Conservation (phyloP, 179 eudicot genomes). For the Camellia oleifera region DNA sequence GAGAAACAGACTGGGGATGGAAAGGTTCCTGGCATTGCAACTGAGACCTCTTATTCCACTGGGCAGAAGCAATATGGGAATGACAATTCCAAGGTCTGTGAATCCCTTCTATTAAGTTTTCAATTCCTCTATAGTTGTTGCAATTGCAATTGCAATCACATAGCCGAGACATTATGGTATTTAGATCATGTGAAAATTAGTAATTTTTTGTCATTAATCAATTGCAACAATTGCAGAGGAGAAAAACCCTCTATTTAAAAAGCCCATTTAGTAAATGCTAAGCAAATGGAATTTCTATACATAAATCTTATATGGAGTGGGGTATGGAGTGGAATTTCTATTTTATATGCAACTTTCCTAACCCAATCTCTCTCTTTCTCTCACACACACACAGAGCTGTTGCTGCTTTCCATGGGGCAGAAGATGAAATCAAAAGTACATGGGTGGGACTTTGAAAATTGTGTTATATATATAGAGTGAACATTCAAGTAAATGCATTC, state of each 20-base stretch:
- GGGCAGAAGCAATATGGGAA: constrained; percentile 37
- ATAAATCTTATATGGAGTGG: not conserved
- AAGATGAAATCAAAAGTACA: constrained; percentile 30
- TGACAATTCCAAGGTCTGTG: constrained; percentile 46
- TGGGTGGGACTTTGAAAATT: constrained; percentile 1
- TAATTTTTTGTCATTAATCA: too few species aligned
- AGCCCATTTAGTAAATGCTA: not conserved
- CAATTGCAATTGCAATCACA: not conserved
- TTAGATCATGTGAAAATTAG: not conserved
- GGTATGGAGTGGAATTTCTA: too few species aligned
- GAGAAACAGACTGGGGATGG: constrained; percentile 58
- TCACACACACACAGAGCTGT: constrained; percentile 48
- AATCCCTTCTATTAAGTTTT: not conserved
- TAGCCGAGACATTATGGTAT: not conserved
- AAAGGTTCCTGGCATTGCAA: constrained; percentile 38
- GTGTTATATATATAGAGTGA: constrained; percentile 13
- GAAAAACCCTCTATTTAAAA: not conserved
- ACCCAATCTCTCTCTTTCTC: not conserved
- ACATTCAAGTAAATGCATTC: constrained; percentile 7
- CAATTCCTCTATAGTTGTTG: not conserved
- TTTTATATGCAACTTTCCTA: not conserved
- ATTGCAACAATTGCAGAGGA: too few species aligned
- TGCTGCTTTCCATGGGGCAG: constrained; percentile 63
- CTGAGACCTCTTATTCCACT: constrained; percentile 33
- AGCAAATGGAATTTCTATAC: not conserved